Evolutionary conservation across 2,329 filamentous ascomycete species (phyloP).

Genomic region (Cladosporium colombiae): DNA sequence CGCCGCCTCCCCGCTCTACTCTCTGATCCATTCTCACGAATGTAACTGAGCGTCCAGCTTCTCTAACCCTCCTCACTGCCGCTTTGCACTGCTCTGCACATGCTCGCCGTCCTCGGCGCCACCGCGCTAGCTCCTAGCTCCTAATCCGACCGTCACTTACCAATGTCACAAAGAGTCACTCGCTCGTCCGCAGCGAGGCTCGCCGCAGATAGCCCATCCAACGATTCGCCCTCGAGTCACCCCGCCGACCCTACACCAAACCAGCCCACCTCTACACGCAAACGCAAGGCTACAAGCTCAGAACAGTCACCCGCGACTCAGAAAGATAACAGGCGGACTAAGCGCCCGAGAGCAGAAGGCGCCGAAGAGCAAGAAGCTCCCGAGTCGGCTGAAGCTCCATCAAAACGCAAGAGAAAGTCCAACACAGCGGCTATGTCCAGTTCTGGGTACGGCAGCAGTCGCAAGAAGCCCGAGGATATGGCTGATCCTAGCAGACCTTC

Average conservation of each 20-base stretch:
- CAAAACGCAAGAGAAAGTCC: conserved; percentile 53
- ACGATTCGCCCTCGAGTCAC: conserved; percentile 40
- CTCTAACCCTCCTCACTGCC: conserved; percentile 9
- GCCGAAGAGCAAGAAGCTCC: conserved; percentile 33
- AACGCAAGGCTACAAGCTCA: conserved; percentile 69
- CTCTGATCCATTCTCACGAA: conserved; percentile 64
- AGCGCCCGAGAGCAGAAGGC: conserved; percentile 60
- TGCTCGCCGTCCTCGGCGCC: conserved; percentile 10
- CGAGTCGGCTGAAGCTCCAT: conserved; percentile 51
- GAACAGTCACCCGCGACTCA: conserved; percentile 53
- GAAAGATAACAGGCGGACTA: conserved; percentile 46
- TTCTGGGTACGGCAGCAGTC: conserved; percentile 58
- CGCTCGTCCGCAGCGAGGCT: conserved; percentile 81
- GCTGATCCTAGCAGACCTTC: conserved; percentile 54
- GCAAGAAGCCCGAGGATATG: conserved; percentile 21
- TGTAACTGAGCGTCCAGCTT: conserved; percentile 18
- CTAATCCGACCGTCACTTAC: conserved; percentile 38
- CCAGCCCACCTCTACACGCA: conserved; percentile 54
- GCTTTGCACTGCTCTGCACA: conserved; percentile 10
- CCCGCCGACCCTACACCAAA: conserved; percentile 23
- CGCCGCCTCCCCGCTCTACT: conserved; percentile 73
- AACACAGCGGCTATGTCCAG: conserved; percentile 67
- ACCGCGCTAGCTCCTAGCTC: conserved; percentile 16
- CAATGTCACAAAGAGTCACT: conserved; percentile 97
- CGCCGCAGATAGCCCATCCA: conserved; percentile 61